Conservation (phyloP, 768 basidiomycete species). For the Mrakia gelida region DNA sequence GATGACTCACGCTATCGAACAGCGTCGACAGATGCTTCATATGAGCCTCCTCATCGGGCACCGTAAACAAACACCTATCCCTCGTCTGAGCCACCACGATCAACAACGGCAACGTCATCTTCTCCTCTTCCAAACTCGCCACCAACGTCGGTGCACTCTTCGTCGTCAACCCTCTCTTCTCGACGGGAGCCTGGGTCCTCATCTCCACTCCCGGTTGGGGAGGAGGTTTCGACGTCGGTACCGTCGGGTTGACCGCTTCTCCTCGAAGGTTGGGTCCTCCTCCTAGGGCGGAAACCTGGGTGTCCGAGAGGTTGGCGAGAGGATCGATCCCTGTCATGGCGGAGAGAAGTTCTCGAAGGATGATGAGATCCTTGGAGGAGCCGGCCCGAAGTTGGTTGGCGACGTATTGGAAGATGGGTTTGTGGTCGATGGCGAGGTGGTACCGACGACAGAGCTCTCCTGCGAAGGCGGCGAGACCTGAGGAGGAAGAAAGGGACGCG, state of each 20-base stretch:
- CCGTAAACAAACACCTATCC: conserved; percentile 72
- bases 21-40: conserved; percentile 80
- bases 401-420: conserved; percentile 80
- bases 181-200: conserved; percentile 35
- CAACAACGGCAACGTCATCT: conserved; percentile 78
- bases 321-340: conserved; percentile 95
- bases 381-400: conserved; percentile 81
- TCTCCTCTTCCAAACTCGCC: conserved; percentile 45
- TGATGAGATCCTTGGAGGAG: conserved; percentile 80
- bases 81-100: conserved; percentile 89
- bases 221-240: conserved; percentile 36
- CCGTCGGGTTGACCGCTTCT: conserved; percentile 57
- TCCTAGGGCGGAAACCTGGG: conserved; percentile 83
- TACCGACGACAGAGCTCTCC: conserved; percentile 87
- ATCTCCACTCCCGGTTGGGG: conserved; percentile 30
- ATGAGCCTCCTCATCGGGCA: conserved; percentile 57
- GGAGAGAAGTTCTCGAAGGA: conserved; percentile 87
- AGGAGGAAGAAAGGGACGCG: background rate
- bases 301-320: conserved; percentile 77
- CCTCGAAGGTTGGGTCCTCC: conserved; percentile 81
- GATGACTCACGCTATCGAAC: conserved; percentile 72
- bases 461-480: conserved; percentile 87
- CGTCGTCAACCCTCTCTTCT: conserved; percentile 41
- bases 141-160: conserved; percentile 42
- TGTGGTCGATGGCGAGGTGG: conserved; percentile 61